A percentile compares a stretch with the other conserved stretches of the same genome.
phyloP scores from a whole-genome alignment of 2,329 filamentous ascomycete species.

The Clarireedia sp. region DNA sequence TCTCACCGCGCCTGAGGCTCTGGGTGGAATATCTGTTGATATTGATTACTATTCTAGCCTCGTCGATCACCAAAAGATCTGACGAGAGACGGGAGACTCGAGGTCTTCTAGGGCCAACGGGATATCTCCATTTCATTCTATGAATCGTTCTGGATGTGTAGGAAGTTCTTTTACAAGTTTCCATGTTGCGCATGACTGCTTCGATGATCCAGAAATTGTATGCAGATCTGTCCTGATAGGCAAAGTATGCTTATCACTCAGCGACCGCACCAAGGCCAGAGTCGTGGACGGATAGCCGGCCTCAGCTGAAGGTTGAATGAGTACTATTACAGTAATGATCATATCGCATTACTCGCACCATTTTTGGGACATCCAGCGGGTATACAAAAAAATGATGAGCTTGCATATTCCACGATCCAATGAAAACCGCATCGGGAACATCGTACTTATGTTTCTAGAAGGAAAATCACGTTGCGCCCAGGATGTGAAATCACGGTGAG shows the following conservation, averaged over 20 bases:
- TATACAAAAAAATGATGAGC: not conserved
- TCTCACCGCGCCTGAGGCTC: not conserved
- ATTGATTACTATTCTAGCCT: not conserved
- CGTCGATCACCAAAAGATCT: too few relatives aligned
- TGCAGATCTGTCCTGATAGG: constrained; percentile 1
- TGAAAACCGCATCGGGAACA: not conserved
- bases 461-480: constrained; percentile 1
- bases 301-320: constrained; percentile 1
- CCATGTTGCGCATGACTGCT: constrained; percentile 6
- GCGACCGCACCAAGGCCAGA: not conserved
- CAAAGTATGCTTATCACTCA: not conserved
- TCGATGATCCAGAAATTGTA: constrained; percentile 6
- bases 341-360: constrained; percentile 1
- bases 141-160: not conserved
- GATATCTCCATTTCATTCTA: not conserved
- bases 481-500: not conserved
- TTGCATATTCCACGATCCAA: not conserved
- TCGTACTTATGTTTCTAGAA: not conserved
- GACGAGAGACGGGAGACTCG: not conserved
- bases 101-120: not conserved
- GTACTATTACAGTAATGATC: not conserved
- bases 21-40: not conserved
- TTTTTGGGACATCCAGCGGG: not conserved
- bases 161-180: not conserved
- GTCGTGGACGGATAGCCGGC: not conserved